Evolutionary conservation across 768 basidiomycete genomes (phyloP).

Genomic region (Fomitopsis serialis): DNA sequence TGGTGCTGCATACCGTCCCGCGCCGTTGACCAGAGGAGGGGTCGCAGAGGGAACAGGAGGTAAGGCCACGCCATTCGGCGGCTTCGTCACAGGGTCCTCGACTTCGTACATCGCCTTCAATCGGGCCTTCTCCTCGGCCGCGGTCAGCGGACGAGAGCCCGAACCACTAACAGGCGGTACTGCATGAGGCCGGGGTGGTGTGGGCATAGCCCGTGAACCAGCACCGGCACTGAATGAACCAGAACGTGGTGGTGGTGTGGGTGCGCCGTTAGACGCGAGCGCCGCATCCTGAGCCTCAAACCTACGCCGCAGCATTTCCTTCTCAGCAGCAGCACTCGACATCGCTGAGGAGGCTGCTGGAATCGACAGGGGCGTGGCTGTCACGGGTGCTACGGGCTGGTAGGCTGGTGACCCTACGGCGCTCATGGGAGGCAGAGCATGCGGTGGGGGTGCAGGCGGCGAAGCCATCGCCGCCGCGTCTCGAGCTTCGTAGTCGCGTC

Average conservation of each 20-base stretch:
- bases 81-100: constrained; percentile 33
- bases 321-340: constrained; percentile 16
- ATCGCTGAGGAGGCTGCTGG: constrained; percentile 5
- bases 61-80: constrained; percentile 1
- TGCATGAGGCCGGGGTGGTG: constrained; percentile 26
- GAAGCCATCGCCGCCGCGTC: constrained; percentile 46
- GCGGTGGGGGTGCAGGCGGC: neutral
- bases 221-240: constrained; percentile 9
- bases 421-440: neutral
- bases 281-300: constrained; percentile 26
- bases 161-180: constrained; percentile 19
- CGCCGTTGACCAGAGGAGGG: no score
- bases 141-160: constrained; percentile 41
- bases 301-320: constrained; percentile 25
- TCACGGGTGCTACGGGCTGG: neutral
- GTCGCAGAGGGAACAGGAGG: constrained; percentile 11
- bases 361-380: constrained; percentile 11
- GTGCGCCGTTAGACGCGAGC: constrained; percentile 15
- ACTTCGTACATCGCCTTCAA: constrained; percentile 59
- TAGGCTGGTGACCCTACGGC: neutral
- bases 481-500: constrained; percentile 57
- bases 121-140: constrained; percentile 76
- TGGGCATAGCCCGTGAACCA: constrained; percentile 23
- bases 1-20: neutral
- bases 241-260: constrained; percentile 19